Conservation (phyloP, 345 rosid species). For the Erodium maritimum region DNA sequence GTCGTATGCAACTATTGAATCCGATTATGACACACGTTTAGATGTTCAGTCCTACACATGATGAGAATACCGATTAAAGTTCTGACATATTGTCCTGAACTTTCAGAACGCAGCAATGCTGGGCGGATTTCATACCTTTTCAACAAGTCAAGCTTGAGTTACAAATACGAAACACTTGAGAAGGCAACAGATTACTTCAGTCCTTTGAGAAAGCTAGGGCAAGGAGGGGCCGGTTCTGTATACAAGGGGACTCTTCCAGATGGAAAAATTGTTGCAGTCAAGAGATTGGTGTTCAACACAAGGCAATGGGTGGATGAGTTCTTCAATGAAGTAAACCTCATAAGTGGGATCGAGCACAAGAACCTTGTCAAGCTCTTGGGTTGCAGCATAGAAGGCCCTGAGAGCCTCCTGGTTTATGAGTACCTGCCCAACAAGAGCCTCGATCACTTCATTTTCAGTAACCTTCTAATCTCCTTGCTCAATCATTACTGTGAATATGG, state of each 20-base stretch:
- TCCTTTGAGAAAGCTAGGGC: constrained; percentile 10
- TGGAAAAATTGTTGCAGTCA: constrained; percentile 16
- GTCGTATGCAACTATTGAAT: too few species aligned
- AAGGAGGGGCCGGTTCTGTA: constrained; percentile 20
- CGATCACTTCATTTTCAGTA: constrained; percentile 12
- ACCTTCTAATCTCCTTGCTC: neutral
- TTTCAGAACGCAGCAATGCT: constrained; percentile 4
- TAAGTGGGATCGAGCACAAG: constrained; percentile 18
- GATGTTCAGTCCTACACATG: too few species aligned
- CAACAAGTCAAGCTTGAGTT: constrained; percentile 8
- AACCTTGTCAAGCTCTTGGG: constrained; percentile 19
- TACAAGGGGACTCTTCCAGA: constrained; percentile 11
- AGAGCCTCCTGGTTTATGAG: constrained; percentile 17
- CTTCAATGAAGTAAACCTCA: constrained; percentile 20
- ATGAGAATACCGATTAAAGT: too few species aligned
- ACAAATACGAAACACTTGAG: constrained; percentile 14
- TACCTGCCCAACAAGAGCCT: constrained; percentile 17
- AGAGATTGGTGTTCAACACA: constrained; percentile 15
- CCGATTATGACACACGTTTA: too few species aligned
- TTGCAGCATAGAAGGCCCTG: constrained; percentile 20
- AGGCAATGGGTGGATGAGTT: constrained; percentile 19
- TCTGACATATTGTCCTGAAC: too few species aligned
- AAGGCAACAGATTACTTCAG: constrained; percentile 14
- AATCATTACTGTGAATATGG: too few species aligned
- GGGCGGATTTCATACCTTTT: neutral